Evolutionary conservation across 495 filamentous ascomycete species (phyloP).

Genomic region (Hypoxylon intermedium): DNA sequence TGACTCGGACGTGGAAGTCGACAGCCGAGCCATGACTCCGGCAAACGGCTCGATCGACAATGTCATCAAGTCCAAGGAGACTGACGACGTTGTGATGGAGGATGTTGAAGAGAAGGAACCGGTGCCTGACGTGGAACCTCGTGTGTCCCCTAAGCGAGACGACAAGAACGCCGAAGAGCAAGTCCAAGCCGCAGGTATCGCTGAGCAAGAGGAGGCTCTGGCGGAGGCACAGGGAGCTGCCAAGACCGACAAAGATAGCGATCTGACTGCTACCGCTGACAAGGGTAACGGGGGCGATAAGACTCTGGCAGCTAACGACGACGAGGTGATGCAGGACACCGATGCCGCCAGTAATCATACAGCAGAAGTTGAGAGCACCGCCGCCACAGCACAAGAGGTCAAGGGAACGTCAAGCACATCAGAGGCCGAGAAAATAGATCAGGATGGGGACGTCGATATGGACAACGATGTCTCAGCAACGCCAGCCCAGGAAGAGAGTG

Average conservation of each 20-base stretch:
- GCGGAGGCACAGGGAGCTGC: conserved; percentile 21
- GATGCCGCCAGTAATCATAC: conserved; percentile 20
- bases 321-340: conserved; percentile 45
- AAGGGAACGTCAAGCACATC: neutral
- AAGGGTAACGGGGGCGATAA: conserved; percentile 11
- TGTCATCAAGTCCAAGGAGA: conserved; percentile 59
- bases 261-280: conserved; percentile 23
- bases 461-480: conserved; percentile 18
- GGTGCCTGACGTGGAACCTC: conserved; percentile 32
- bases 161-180: conserved; percentile 47
- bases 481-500: conserved; percentile 9
- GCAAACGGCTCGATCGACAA: conserved; percentile 56
- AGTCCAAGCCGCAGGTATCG: conserved; percentile 39
- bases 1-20: conserved; percentile 71
- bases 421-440: conserved; percentile 25
- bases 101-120: conserved; percentile 54
- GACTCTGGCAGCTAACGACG: conserved; percentile 32
- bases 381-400: conserved; percentile 14
- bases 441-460: conserved; percentile 44
- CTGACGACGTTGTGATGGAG: conserved; percentile 71
- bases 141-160: conserved; percentile 42
- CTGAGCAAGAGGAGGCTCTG: conserved; percentile 34
- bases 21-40: conserved; percentile 67
- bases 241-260: conserved; percentile 29
- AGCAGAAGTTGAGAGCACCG: conserved; percentile 23